A percentile compares a stretch with the other conserved stretches of the same genome.
phyloP scores from a whole-genome alignment of 495 filamentous ascomycete genomes.

The Aspergillus sclerotiicarbonarius region DNA sequence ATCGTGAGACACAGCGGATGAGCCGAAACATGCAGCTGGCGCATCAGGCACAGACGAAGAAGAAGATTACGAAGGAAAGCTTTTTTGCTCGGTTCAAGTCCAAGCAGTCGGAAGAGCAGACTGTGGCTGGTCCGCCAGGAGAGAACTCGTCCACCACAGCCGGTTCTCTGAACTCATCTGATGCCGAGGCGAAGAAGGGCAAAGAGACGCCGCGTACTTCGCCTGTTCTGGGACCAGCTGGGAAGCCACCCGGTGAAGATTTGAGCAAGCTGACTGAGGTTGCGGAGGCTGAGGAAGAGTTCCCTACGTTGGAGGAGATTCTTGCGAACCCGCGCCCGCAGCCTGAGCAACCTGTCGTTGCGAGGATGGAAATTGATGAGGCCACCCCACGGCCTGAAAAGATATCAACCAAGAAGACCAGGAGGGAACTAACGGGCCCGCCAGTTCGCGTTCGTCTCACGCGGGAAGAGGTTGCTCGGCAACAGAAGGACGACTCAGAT shows the following conservation, averaged over 20 bases:
- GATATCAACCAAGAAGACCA: conserved; percentile 11
- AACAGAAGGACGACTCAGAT: conserved; percentile 57
- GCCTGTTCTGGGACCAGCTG: conserved; percentile 31
- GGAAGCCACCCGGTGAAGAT: conserved; percentile 22
- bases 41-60: conserved; percentile 88
- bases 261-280: conserved; percentile 16
- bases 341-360: conserved; percentile 7
- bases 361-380: conserved; percentile 6
- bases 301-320: conserved; percentile 23
- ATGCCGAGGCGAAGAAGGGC: conserved; percentile 40
- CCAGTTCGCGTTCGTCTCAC: conserved; percentile 42
- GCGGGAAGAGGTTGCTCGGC: conserved; percentile 35
- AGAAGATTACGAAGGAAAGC: conserved; percentile 82
- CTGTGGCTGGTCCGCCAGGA: conserved; percentile 17
- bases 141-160: conserved; percentile 40
- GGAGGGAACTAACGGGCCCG: conserved; percentile 24
- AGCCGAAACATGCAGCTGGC: conserved; percentile 83
- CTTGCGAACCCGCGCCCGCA: conserved; percentile 11
- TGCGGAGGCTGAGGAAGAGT: conserved; percentile 6
- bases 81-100: conserved; percentile 85
- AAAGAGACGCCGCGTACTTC: conserved; percentile 54
- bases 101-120: conserved; percentile 36
- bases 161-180: conserved; percentile 48
- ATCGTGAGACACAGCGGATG: conserved; percentile 87
- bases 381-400: conserved; percentile 3